Evolutionary conservation across 2,329 filamentous ascomycete species (phyloP).

Genomic region (Fusarium sp.): DNA sequence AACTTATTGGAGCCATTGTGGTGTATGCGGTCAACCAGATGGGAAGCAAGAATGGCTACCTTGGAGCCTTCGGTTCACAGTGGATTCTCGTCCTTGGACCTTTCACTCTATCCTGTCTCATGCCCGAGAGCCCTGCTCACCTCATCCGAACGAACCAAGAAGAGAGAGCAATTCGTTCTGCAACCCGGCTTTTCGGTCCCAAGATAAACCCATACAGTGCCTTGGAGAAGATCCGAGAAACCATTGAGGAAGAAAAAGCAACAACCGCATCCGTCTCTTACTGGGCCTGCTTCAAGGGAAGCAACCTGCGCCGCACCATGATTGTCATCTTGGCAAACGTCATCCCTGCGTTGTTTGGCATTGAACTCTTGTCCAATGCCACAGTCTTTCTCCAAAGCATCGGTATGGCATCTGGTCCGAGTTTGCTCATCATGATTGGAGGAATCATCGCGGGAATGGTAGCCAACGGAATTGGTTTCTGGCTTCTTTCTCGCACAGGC

Average conservation of each 20-base stretch:
- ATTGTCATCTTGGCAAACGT: constrained; percentile 55
- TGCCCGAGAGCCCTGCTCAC: constrained; percentile 45
- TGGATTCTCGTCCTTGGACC: constrained; percentile 38
- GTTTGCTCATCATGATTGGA: constrained; percentile 59
- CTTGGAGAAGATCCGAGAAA: constrained; percentile 34
- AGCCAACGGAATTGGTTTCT: constrained; percentile 58
- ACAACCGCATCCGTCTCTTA: constrained; percentile 50
- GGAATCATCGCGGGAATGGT: constrained; percentile 60
- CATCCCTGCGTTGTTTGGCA: constrained; percentile 57
- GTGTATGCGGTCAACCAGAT: constrained; percentile 39
- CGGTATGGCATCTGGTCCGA: constrained; percentile 45
- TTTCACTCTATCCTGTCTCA: constrained; percentile 39
- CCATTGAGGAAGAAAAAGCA: constrained; percentile 56
- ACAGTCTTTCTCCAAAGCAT: constrained; percentile 54
- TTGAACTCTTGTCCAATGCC: constrained; percentile 55
- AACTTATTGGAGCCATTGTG: constrained; percentile 43
- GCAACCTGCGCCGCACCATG: constrained; percentile 53
- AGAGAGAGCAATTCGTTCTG: constrained; percentile 28
- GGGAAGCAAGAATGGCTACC: constrained; percentile 32
- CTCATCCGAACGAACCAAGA: constrained; percentile 35
- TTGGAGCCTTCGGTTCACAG: constrained; percentile 43
- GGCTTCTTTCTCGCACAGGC: constrained; percentile 56
- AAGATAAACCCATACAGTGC: constrained; percentile 23
- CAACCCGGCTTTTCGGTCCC: constrained; percentile 36
- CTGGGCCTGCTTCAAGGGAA: constrained; percentile 54